Evolutionary conservation across 805 yeast genomes (phyloP).

Genomic region (Saturnispora bothae): DNA sequence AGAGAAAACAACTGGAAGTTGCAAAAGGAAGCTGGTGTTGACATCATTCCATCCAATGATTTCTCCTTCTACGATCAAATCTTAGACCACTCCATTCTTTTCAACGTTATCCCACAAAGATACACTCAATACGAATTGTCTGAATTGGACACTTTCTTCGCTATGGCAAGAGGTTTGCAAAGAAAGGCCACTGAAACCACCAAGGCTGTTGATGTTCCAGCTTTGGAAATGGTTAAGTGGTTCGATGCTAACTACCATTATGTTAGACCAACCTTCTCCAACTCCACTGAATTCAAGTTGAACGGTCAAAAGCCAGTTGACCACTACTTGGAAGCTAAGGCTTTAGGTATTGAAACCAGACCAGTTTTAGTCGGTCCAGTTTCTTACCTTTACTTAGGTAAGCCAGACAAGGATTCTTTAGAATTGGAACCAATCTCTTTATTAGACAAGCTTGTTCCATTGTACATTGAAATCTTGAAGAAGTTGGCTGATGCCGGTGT

Average conservation of each 20-base stretch:
- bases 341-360: conserved; percentile 89
- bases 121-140: conserved; percentile 86
- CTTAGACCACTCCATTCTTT: conserved; percentile 79
- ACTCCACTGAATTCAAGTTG: conserved; percentile 91
- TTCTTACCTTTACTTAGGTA: conserved; percentile 89
- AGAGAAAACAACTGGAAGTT: conserved; percentile 96
- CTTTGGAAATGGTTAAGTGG: conserved; percentile 99
- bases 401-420: conserved; percentile 95
- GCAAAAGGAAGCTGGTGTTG: conserved; percentile 95
- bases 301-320: conserved; percentile 94
- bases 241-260: conserved; percentile 99
- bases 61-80: conserved; percentile 98
- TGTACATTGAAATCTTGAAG: conserved; percentile 78
- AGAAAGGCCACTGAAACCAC: conserved; percentile 82
- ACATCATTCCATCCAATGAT: conserved; percentile 93
- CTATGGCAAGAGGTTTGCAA: conserved; percentile 99
- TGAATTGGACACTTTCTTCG: conserved; percentile 86
- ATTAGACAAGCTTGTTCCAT: conserved; percentile 83
- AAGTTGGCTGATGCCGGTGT: conserved; percentile 95
- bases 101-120: conserved; percentile 95
- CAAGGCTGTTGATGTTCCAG: conserved; percentile 94
- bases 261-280: conserved; percentile 97
- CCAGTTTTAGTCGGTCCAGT: conserved; percentile 97
- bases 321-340: conserved; percentile 97
- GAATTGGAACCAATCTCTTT: conserved; percentile 90